Evolutionary conservation across 2,329 filamentous ascomycete genomes (phyloP).

Genomic region (Neofusicoccum ribis): DNA sequence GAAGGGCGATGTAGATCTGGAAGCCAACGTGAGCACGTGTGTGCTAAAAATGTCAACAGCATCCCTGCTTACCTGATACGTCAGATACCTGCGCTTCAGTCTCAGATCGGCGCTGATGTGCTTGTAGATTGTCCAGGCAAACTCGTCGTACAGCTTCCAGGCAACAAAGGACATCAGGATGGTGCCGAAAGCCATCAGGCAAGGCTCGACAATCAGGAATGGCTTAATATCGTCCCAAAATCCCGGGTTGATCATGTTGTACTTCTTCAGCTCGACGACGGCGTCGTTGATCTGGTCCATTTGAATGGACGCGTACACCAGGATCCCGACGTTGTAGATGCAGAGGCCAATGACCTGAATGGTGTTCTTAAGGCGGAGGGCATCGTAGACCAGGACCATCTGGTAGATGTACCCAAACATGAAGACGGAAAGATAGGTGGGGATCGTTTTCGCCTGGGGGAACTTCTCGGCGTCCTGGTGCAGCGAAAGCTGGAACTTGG

Average conservation of each 20-base stretch:
- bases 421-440: conserved; percentile 92
- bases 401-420: conserved; percentile 97
- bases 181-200: conserved; percentile 75
- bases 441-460: conserved; percentile 66
- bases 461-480: conserved; percentile 40
- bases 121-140: conserved; percentile 99
- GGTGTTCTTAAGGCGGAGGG: conserved; percentile 90
- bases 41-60: not conserved
- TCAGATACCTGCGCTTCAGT: conserved; percentile 94
- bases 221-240: conserved; percentile 73
- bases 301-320: conserved; percentile 92
- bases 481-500: conserved; percentile 70
- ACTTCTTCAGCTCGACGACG: conserved; percentile 54
- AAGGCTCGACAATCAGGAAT: conserved; percentile 81
- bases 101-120: conserved; percentile 96
- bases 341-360: conserved; percentile 97
- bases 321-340: conserved; percentile 84
- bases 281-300: conserved; percentile 85
- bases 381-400: conserved; percentile 87
- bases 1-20: conserved; percentile 92
- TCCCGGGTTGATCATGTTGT: conserved; percentile 48
- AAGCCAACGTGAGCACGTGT: conserved; percentile 8
- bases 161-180: conserved; percentile 72
- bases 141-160: conserved; percentile 97
- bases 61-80: conserved; percentile 76